Percentiles rank a stretch among this genome's conserved stretches.
Evolutionary conservation across 495 filamentous ascomycete genomes (phyloP).

Genomic region (Daldinia bambusicola): DNA sequence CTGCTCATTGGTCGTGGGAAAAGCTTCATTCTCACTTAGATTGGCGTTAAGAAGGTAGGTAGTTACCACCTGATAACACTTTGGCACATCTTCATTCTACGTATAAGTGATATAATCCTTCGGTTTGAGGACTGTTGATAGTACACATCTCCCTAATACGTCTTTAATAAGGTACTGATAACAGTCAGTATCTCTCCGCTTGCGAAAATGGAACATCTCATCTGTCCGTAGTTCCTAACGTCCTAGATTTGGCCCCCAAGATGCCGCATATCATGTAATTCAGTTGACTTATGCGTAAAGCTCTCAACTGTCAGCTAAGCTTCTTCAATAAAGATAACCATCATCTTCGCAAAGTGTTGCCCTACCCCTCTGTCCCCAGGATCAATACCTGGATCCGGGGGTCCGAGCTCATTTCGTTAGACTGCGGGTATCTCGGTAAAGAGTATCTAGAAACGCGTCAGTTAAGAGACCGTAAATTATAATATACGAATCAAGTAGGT

Average conservation of each 20-base stretch:
- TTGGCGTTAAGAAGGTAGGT: background rate
- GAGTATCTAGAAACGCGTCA: too few species aligned
- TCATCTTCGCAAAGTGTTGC: constrained; percentile 2
- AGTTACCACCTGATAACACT: background rate
- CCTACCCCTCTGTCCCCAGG: background rate
- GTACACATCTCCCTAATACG: background rate
- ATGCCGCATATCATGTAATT: background rate
- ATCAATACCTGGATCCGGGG: background rate
- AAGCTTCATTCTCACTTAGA: background rate
- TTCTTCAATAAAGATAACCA: background rate
- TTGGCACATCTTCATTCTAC: background rate
- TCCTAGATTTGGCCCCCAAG: constrained; percentile 29
- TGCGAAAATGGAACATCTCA: background rate
- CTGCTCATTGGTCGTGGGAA: background rate
- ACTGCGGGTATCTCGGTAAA: background rate
- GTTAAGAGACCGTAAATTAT: background rate
- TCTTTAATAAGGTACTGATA: background rate
- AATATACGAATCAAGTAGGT: background rate
- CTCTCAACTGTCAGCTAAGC: background rate
- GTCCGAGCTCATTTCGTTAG: background rate
- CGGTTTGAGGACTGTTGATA: background rate
- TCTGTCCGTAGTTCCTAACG: constrained; percentile 2
- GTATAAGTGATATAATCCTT: background rate
- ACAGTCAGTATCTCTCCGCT: background rate
- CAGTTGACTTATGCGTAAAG: background rate